Conservation (phyloP, 345 rosid genomes). For the Rhodamnia rubescens region DNA sequence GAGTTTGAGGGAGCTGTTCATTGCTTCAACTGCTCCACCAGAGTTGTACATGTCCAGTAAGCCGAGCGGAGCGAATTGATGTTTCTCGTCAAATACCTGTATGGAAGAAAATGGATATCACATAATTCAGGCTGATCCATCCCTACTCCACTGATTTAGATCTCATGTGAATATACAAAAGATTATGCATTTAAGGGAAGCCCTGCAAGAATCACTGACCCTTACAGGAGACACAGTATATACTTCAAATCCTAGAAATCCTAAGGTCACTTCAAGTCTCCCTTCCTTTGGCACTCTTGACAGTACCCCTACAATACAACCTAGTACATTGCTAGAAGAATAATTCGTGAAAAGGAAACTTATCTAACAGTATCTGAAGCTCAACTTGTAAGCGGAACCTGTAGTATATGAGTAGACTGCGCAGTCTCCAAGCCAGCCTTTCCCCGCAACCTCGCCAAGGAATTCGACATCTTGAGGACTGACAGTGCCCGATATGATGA, state of each 20-base stretch:
- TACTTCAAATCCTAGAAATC: constrained; percentile 30
- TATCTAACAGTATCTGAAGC: not conserved
- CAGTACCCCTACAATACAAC: constrained; percentile 16
- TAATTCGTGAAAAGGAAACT: not conserved
- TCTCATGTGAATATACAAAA: not conserved
- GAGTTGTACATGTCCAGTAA: constrained; percentile 16
- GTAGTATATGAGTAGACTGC: constrained; percentile 35
- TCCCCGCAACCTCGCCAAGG: constrained; percentile 26
- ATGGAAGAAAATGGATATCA: not conserved
- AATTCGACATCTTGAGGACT: constrained; percentile 40
- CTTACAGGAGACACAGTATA: constrained; percentile 38
- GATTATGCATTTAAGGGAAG: not conserved
- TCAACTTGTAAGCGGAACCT: constrained; percentile 7
- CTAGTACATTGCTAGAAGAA: not conserved
- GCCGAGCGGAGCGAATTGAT: constrained; percentile 19
- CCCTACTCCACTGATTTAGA: not conserved
- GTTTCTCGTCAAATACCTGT: constrained; percentile 20
- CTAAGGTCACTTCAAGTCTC: constrained; percentile 19
- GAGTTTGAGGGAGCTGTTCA: constrained; percentile 9
- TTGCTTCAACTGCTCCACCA: constrained; percentile 40
- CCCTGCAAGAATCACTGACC: constrained; percentile 16
- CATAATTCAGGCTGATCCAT: not conserved
- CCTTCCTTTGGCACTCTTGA: constrained; percentile 20
- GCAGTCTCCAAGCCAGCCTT: constrained; percentile 38
- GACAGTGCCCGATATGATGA: constrained; percentile 20